Evolutionary conservation across 2,329 filamentous ascomycete species (phyloP), one percentile per base, ranked within the genome.

Genomic region (Didymella segeticola): DNA sequence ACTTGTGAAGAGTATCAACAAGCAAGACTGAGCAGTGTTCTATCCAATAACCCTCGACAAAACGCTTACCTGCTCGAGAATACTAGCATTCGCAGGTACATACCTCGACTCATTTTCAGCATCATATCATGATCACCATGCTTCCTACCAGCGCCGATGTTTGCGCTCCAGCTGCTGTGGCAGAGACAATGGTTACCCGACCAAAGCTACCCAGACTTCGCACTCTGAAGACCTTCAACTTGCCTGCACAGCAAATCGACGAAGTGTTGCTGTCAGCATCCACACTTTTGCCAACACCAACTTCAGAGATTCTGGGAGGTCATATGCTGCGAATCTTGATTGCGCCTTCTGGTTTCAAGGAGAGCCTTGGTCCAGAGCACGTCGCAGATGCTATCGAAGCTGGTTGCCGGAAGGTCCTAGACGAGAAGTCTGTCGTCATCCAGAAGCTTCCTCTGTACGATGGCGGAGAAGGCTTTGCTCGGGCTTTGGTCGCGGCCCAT

Each of bases 281-380:
- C 2, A 56, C 57, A 12, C 47, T 60, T 2, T 26, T 62, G 19
- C 47, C 56, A 1, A 66, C 61, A 20, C 67, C 64, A 30, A 63
- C 57, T 2, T 64, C 64, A 27, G 61, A 69, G 27, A 50, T 64
- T 11, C 43, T 67, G 2, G 45, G 48, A 22, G 63, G 56, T 17
- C 60, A 63, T 30, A 60, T 63, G 20, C 54, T 70, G 7, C 56
- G 69, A 27, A 72, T 83, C 20, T 75, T 83, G 42, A 75, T 83
- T 30, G 80, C 79, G 14, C 81, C 82, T 0, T 83, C 80, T 0
- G 81, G 81, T 2, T 83, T 83, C 73, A 83, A 83, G 53, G 81
- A 82, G 22, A 82, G 80, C 42, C 75, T 83, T 3, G 74, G 78
- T 14, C 79, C 81, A 3, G 71, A 77, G 12, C 70, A 73, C n/a